These are phyloP conservation scores for Chloropicon primus DNA, from an alignment of 139 green algal genomes.

Conservation along the genomic window DNA sequence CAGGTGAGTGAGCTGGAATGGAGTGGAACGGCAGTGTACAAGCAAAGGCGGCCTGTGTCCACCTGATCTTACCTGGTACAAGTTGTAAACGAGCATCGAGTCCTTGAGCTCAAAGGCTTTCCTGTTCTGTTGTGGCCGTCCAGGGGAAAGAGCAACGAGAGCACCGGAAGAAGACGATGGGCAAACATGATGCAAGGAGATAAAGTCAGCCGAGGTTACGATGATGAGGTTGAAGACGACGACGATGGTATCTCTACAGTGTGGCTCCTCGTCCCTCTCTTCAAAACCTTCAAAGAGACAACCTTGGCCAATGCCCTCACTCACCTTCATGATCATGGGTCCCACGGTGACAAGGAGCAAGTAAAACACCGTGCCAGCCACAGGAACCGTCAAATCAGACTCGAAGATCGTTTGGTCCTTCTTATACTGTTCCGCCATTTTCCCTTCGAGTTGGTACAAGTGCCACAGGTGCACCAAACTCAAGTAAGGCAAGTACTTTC, in stretches of 20 bases:
- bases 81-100: conserved; percentile 18
- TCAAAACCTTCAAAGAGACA: no score
- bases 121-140: background rate
- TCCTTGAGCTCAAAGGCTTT: background rate
- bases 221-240: no score
- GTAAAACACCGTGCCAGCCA: background rate
- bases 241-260: no score
- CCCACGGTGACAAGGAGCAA: background rate
- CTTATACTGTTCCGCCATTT: background rate
- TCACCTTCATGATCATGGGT: background rate
- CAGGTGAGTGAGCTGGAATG: background rate
- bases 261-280: no score
- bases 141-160: background rate
- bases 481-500: background rate
- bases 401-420: background rate
- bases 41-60: background rate
- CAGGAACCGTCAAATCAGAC: background rate
- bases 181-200: no score
- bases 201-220: no score
- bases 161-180: background rate
- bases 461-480: background rate
- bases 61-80: conserved; percentile 7
- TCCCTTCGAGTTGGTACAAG: background rate
- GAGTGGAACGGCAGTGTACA: background rate
- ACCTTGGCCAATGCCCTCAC: no score